phyloP scores from a whole-genome alignment of 768 basidiomycete genomes.

The Pleurotus cornucopiae region DNA sequence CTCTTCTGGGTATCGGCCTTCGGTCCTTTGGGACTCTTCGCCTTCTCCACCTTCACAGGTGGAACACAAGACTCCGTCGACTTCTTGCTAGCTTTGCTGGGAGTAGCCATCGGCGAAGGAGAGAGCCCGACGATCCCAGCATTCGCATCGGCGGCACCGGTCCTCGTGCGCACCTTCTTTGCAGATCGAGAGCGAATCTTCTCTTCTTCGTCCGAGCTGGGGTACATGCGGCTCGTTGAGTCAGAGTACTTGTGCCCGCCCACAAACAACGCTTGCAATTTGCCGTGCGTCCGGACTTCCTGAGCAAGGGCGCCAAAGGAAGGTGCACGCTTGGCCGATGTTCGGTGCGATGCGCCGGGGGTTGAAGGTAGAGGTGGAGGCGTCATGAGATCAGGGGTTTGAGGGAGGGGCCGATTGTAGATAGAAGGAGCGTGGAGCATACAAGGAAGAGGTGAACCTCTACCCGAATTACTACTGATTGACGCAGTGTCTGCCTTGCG shows the following conservation, averaged over 20 bases:
- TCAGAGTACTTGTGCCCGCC: conserved; percentile 28
- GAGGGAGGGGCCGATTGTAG: conserved; percentile 4
- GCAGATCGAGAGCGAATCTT: conserved; percentile 51
- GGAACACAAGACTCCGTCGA: conserved; percentile 15
- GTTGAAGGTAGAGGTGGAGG: conserved; percentile 10
- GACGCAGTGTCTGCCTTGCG: conserved; percentile 36
- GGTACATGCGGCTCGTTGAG: conserved; percentile 27
- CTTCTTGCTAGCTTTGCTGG: conserved; percentile 8
- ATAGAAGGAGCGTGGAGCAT: conserved; percentile 2
- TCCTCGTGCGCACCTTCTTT: conserved; percentile 53
- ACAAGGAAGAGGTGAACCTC: conserved; percentile 6
- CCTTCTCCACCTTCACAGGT: background rate
- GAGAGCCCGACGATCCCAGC: conserved; percentile 16
- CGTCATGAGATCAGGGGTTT: conserved; percentile 1
- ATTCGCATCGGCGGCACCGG: conserved; percentile 14
- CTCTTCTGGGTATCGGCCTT: background rate
- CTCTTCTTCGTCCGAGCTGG: conserved; percentile 78
- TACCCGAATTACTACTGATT: conserved; percentile 16
- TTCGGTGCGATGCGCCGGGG: conserved; percentile 11
- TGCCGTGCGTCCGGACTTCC: conserved; percentile 8
- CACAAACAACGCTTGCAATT: conserved; percentile 9
- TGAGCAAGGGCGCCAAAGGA: conserved; percentile 46
- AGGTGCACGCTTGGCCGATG: conserved; percentile 50
- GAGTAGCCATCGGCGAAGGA: conserved; percentile 14
- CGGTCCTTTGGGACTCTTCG: background rate